Evolutionary conservation across 2,329 filamentous ascomycete genomes (phyloP).

Genomic region (Fonsecaea multimorphosa): DNA sequence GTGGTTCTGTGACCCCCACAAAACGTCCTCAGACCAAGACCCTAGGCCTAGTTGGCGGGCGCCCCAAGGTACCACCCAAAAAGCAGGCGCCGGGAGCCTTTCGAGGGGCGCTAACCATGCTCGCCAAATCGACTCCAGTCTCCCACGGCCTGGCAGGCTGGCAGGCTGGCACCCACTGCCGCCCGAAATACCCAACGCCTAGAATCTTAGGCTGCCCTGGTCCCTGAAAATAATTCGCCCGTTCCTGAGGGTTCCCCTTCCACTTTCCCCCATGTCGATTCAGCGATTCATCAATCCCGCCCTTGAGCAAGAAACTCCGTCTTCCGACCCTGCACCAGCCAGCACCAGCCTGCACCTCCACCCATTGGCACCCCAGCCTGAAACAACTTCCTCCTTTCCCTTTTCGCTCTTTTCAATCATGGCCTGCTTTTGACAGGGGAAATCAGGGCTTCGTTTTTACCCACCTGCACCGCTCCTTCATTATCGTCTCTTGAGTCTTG

Average conservation of each 20-base stretch:
- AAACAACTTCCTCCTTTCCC: conserved; percentile 24
- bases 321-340: neutral
- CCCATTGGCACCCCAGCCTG: conserved; percentile 13
- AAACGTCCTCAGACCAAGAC: neutral
- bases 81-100: conserved; percentile 10
- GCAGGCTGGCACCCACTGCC: neutral
- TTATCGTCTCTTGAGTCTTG: conserved; percentile 12
- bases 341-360: too few relatives aligned
- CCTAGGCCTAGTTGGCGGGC: neutral
- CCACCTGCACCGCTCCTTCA: conserved; percentile 14
- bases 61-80: conserved; percentile 2
- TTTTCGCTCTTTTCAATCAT: conserved; percentile 22
- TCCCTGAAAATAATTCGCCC: conserved; percentile 11
- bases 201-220: neutral
- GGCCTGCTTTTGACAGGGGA: conserved; percentile 20
- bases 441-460: conserved; percentile 21
- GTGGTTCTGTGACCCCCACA: neutral
- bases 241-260: conserved; percentile 8
- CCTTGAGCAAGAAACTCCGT: conserved; percentile 4
- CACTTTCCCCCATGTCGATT: neutral
- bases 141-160: too few relatives aligned
- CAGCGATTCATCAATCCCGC: neutral
- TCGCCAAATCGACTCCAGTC: conserved; percentile 1
- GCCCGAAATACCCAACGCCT: neutral
- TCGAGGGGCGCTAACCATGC: conserved; percentile 9